These are phyloP conservation scores for Leccinum disarticulatum DNA, from an alignment of 768 basidiomycete genomes.

Conservation along the genomic window DNA sequence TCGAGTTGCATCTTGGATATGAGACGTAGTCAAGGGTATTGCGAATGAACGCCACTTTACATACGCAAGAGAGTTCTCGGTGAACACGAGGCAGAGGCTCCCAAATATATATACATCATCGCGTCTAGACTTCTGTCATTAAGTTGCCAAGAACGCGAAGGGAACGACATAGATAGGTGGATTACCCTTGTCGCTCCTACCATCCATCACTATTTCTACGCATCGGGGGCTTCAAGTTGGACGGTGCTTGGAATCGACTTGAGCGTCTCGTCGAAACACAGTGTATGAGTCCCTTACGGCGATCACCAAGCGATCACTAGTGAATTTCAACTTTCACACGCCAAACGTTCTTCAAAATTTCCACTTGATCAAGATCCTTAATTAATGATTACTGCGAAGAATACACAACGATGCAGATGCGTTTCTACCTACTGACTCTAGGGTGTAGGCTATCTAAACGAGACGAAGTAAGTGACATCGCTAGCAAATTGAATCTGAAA, in stretches of 20 bases:
- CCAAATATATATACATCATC: slow-evolving; percentile 17
- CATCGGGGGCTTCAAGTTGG: background rate
- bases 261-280: background rate
- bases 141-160: background rate
- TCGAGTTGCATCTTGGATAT: background rate
- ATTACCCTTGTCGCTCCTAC: background rate
- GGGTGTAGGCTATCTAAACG: background rate
- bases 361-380: too few species aligned
- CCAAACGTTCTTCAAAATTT: too few species aligned
- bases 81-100: slow-evolving; percentile 22
- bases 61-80: background rate
- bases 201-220: background rate
- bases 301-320: background rate
- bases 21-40: slow-evolving; percentile 6
- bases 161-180: background rate
- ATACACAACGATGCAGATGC: background rate
- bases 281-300: background rate
- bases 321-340: too few species aligned
- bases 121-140: background rate
- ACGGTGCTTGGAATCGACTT: background rate
- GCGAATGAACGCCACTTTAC: slow-evolving; percentile 3
- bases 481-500: slow-evolving; percentile 8
- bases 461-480: background rate
- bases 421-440: background rate
- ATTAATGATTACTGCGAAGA: background rate